These are phyloP conservation scores for Rhododendron vialii DNA, from an alignment of 148 eudicot species.

Conservation along the genomic window DNA sequence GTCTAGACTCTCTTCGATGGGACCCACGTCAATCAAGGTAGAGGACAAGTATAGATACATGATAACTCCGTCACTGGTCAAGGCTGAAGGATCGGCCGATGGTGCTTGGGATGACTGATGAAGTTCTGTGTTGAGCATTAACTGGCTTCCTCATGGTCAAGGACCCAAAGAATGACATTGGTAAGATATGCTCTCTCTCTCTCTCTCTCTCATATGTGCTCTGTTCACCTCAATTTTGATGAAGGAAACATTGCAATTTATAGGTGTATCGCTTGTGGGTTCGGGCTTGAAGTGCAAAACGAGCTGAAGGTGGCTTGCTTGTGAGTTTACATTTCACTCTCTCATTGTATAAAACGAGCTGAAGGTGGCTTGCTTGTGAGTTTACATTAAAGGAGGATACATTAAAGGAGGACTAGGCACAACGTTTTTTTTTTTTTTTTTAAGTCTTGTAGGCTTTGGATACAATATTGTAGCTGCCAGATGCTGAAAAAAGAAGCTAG, in stretches of 20 bases:
- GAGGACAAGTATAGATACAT: conserved; percentile 52
- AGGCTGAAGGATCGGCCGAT: conserved; percentile 45
- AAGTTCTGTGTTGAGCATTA: not conserved
- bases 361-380: conserved; percentile 1
- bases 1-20: conserved; percentile 24
- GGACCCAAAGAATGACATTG: not conserved
- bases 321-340: not conserved
- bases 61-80: conserved; percentile 34
- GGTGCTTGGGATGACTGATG: conserved; percentile 51
- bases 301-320: not conserved
- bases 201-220: not conserved
- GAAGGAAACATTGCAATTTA: not conserved
- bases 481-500: conserved; percentile 6
- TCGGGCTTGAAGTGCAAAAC: not conserved
- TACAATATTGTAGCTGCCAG: not conserved
- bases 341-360: not conserved
- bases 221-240: not conserved
- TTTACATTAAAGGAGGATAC: not conserved
- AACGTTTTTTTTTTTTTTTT: too few species aligned
- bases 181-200: not conserved
- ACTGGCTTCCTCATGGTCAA: not conserved
- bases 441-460: not conserved
- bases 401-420: not conserved
- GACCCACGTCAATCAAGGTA: conserved; percentile 31
- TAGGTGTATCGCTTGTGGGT: not conserved